Conservation (phyloP, 768 basidiomycete genomes). For the Mycena polygramma region DNA sequence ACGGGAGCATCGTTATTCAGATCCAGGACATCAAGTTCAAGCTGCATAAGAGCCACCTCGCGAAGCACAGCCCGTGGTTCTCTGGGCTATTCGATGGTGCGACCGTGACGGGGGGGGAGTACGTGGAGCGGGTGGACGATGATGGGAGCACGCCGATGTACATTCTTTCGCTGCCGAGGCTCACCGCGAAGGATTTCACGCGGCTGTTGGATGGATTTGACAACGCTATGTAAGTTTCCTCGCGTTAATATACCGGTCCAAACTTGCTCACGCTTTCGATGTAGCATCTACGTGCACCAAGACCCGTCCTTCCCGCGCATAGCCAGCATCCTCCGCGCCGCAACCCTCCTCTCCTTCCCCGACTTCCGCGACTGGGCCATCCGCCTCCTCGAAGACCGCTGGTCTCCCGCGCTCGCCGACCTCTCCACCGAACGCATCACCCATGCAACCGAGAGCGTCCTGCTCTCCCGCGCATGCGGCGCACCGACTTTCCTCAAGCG, state of each 20-base stretch:
- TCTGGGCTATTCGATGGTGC: slow-evolving; percentile 39
- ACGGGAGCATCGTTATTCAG: slow-evolving; percentile 50
- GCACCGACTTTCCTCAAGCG: slow-evolving; percentile 49
- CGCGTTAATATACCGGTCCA: too few species aligned
- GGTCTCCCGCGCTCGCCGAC: slow-evolving; percentile 46
- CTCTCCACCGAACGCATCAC: slow-evolving; percentile 39
- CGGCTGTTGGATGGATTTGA: slow-evolving; percentile 48
- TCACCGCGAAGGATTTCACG: slow-evolving; percentile 49
- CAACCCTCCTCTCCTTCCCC: slow-evolving; percentile 49
- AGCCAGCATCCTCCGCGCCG: slow-evolving; percentile 51
- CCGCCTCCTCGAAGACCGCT: slow-evolving; percentile 46
- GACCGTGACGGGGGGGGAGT: slow-evolving; percentile 19
- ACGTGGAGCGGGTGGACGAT: slow-evolving; percentile 38
- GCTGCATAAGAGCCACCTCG: slow-evolving; percentile 50
- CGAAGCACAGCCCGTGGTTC: slow-evolving; percentile 49
- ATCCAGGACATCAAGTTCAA: slow-evolving; percentile 46
- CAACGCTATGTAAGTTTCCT: slow-evolving; percentile 47
- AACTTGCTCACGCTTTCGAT: slow-evolving; percentile 34
- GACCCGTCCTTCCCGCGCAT: slow-evolving; percentile 46
- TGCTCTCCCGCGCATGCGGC: slow-evolving; percentile 48
- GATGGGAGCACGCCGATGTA: slow-evolving; percentile 16
- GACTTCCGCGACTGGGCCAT: slow-evolving; percentile 40
- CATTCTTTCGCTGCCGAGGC: slow-evolving; percentile 22
- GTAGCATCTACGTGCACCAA: slow-evolving; percentile 35
- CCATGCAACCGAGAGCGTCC: slow-evolving; percentile 47